phyloP scores from a whole-genome alignment of 805 yeast species.

The Brettanomyces sp. region DNA sequence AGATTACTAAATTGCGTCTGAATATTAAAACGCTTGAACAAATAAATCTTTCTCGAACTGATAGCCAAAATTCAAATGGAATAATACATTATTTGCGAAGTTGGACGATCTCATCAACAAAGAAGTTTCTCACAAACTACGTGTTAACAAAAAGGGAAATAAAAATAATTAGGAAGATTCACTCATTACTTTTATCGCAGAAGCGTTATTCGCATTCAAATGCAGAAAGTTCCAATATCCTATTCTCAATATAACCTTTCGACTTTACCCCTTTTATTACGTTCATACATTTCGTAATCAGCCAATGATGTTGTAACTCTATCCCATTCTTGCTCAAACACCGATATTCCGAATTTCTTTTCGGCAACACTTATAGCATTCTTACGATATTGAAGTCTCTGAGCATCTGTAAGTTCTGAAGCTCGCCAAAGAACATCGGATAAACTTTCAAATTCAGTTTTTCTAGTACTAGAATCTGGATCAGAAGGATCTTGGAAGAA shows the following conservation, averaged over 20 bases:
- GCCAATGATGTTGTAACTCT: slow-evolving; percentile 6
- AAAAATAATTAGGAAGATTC: too few species aligned
- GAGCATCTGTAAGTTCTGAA: slow-evolving; percentile 6
- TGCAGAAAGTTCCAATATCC: neutral
- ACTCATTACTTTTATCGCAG: too few species aligned
- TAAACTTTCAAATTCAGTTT: slow-evolving; percentile 26
- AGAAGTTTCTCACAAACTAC: too few species aligned
- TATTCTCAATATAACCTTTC: slow-evolving; percentile 19
- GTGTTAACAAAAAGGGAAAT: too few species aligned
- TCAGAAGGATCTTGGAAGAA: slow-evolving; percentile 65
- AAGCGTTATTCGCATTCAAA: too few species aligned
- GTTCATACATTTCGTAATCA: slow-evolving; percentile 13
- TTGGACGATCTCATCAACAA: too few species aligned
- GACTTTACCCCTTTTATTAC: slow-evolving; percentile 19
- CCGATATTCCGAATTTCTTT: slow-evolving; percentile 19
- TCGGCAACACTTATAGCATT: slow-evolving; percentile 17
- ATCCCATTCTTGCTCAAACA: slow-evolving; percentile 17
- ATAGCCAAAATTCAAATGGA: neutral
- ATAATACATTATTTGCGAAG: too few species aligned
- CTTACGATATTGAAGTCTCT: slow-evolving; percentile 11
- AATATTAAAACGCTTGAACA: neutral
- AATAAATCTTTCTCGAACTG: neutral
- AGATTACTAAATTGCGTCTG: too few species aligned
- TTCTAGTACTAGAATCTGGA: slow-evolving; percentile 45
- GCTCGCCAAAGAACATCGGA: slow-evolving; percentile 36